Evolutionary conservation across 2,329 filamentous ascomycete species (phyloP).

Genomic region (Xylaria sp.): DNA sequence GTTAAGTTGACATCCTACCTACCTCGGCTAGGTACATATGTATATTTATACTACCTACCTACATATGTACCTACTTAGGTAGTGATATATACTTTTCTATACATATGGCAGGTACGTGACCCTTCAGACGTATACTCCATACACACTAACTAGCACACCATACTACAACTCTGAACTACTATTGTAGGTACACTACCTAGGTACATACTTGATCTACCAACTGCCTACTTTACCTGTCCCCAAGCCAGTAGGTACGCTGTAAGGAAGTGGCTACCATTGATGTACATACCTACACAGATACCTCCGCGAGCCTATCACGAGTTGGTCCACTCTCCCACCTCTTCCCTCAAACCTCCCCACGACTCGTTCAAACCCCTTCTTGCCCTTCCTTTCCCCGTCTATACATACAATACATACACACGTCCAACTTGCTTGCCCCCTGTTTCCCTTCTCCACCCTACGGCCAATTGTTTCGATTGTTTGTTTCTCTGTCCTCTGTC

Average conservation of each 20-base stretch:
- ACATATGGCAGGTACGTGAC: too few relatives aligned
- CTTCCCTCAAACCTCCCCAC: slow-evolving; percentile 25
- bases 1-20: neutral
- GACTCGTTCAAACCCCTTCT: slow-evolving; percentile 1
- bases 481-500: slow-evolving; percentile 40
- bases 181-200: too few relatives aligned
- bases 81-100: too few relatives aligned
- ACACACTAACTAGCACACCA: too few relatives aligned
- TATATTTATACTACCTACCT: neutral
- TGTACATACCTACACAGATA: neutral
- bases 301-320: slow-evolving; percentile 22
- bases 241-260: too few relatives aligned
- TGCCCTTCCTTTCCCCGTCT: slow-evolving; percentile 20
- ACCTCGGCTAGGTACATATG: too few relatives aligned
- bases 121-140: too few relatives aligned
- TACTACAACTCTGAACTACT: too few relatives aligned
- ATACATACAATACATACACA: slow-evolving; percentile 12
- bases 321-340: slow-evolving; percentile 30
- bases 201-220: too few relatives aligned
- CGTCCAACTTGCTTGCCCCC: slow-evolving; percentile 1
- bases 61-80: neutral
- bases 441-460: slow-evolving; percentile 29
- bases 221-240: too few relatives aligned
- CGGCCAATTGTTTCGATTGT: slow-evolving; percentile 39
- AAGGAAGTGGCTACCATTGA: too few relatives aligned